Base-by-base conservation (phyloP, 257 asterid genomes). In the Nicotiana knightiana region DNA sequence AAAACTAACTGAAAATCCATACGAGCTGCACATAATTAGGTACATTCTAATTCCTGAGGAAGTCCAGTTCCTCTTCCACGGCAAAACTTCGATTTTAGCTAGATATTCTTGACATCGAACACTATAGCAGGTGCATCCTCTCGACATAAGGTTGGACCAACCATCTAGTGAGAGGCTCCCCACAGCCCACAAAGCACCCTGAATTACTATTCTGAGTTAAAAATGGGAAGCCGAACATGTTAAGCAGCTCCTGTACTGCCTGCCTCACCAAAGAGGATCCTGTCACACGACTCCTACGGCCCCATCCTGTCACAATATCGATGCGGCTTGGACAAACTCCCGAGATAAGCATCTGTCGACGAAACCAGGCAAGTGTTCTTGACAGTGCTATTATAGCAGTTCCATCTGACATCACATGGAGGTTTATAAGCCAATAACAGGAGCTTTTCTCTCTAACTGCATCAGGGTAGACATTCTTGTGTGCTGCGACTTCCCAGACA, bases 231-330 rank as follows among this genome's bases (percentile, higher is more conserved):
- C 89, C 83, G 16, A 96, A 93, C 85, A 87, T 81, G 55, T 87
- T 85, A 30, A 96, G 95, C 89, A 94, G 82, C 18, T 96, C 94
- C 46, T 88, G 89, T 16, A 96, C 97, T 0, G 99, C 86, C 77
- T 93, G 93, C 67, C 97, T 89, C 83, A 96, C 99, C 75, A 96
- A 67, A 54, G 99, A 96, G 0, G 97, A 59, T 1, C 99, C 99
- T 0, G 99, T 94, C 65, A 96, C 95, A 85, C 98, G 80, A 82
- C 99, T 96, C 89, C 98, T 83, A 9, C 97, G 89, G 6, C 99
- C 99, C 99, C 99, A 96, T 12, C 99, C 99, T 0, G 99, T 96
- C 63, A 94, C 92, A 30, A 96, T 96, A 82, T 96, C 99, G 55
- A 96, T 92, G 2, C 98, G 91, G 81, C 68, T 86, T 1, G 98